Evolutionary conservation across 371 early-diverging fungal genomes (phyloP).

Genomic region (Capillidium rhysosporum): DNA sequence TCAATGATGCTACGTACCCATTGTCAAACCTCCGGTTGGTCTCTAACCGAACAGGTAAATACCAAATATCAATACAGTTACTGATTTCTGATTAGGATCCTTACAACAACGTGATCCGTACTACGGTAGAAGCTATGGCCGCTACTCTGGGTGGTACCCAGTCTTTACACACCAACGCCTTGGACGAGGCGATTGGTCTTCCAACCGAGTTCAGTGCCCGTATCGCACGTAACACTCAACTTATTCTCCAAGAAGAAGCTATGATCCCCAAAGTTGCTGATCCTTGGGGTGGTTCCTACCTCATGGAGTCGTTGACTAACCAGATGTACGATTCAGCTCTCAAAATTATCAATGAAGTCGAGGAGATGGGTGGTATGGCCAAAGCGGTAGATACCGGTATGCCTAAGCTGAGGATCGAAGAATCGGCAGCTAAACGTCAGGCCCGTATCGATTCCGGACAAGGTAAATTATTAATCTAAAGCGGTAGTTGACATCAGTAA

Average conservation of each 20-base stretch:
- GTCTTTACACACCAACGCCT: conserved; percentile 66
- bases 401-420: conserved; percentile 72
- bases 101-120: conserved; percentile 71
- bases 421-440: conserved; percentile 64
- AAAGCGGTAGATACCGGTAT: conserved; percentile 70
- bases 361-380: conserved; percentile 72
- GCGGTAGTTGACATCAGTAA: neutral
- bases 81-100: conserved; percentile 28
- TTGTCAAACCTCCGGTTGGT: conserved; percentile 80
- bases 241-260: conserved; percentile 69
- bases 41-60: conserved; percentile 53
- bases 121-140: conserved; percentile 77
- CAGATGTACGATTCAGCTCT: conserved; percentile 42
- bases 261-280: conserved; percentile 63
- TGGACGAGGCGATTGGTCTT: conserved; percentile 71
- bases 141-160: conserved; percentile 75
- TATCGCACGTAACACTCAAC: conserved; percentile 72
- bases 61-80: neutral
- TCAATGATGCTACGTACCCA: conserved; percentile 61
- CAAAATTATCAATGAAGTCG: conserved; percentile 49
- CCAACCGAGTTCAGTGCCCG: conserved; percentile 65
- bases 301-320: conserved; percentile 75
- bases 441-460: conserved; percentile 63
- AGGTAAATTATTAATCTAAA: conserved; percentile 14
- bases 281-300: conserved; percentile 77